Base-by-base conservation (phyloP, 2,329 filamentous ascomycete genomes). In the Fusarium gaditjirri region DNA sequence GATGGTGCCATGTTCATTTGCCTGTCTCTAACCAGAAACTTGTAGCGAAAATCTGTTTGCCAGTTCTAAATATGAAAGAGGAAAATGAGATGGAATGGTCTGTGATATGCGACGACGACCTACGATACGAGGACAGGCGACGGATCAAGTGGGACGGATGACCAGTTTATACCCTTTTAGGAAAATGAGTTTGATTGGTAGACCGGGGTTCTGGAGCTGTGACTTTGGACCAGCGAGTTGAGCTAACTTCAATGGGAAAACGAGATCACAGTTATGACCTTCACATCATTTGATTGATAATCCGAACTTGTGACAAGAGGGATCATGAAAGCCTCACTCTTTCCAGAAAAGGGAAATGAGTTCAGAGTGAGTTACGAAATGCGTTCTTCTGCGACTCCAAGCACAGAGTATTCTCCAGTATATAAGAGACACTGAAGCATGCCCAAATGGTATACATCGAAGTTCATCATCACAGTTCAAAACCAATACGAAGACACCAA, bases 141-240 rank as follows among this genome's bases (percentile, higher is more conserved):
- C 17, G 56, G 27, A n/a, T 14, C 7, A 11, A 17, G 44, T 50
- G 44, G 46, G 9, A 54, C 35, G 17, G 19, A 25, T 21, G 46
- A 59, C 43, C 43, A 42, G 5, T 31, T 25, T 66, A 52, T 67
- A 3, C 64, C 12, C 21, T 13, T 47, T 47, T 67, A 67, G 64
- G 64, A 67, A 67, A 67, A 67, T 67, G 35, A 67, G 64, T 53
- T 67, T 61, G 60, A 65, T 67, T 41, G 59, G 62, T 4, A 27
- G 29, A 42, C 14, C 4, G 17, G 2, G 25, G 14, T 31, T 35
- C 49, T 21, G 16, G 33, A 4, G 6, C 27, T 6, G 6, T 16
- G 9, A n/a, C 8, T 27, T 35, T 10, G 31, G 19, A 35, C n/a
- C 39, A 1, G 25, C 19, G 11, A 8, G 4, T 4, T 21, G 33